These are phyloP conservation scores for Monotropa hypopitys DNA, from an alignment of 179 eudicot genomes.

Conservation along the genomic window DNA sequence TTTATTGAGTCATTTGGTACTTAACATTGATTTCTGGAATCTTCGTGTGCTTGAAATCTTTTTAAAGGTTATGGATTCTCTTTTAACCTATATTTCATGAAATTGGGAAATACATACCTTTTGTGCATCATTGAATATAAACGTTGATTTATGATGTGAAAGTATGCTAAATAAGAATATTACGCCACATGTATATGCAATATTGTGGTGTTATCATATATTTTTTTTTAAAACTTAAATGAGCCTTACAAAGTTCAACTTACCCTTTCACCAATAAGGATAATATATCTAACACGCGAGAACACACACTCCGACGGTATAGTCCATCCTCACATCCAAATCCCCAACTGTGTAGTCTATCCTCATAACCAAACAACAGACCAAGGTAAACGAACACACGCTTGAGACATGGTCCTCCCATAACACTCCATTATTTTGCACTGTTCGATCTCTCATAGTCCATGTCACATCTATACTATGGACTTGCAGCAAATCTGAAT, in stretches of 20 bases:
- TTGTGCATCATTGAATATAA: no score
- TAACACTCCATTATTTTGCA: background rate
- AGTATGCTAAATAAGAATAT: no score
- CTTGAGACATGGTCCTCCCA: background rate
- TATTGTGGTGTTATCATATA: no score
- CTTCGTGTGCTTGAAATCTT: no score
- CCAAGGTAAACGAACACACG: background rate
- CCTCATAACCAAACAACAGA: background rate
- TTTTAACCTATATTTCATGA: no score
- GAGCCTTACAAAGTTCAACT: background rate
- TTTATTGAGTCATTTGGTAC: no score
- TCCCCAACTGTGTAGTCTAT: background rate
- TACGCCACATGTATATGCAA: no score
- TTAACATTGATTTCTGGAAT: no score
- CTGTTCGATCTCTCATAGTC: background rate
- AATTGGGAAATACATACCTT: no score
- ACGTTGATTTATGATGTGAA: no score
- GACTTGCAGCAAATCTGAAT: background rate
- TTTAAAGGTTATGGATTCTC: no score
- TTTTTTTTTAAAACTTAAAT: background rate
- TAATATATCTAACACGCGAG: background rate
- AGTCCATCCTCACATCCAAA: background rate
- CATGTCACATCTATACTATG: background rate
- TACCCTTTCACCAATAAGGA: background rate
- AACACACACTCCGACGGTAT: background rate